Evolutionary conservation across 495 filamentous ascomycete genomes (phyloP).

Genomic region (Talaromyces proteolyticus): DNA sequence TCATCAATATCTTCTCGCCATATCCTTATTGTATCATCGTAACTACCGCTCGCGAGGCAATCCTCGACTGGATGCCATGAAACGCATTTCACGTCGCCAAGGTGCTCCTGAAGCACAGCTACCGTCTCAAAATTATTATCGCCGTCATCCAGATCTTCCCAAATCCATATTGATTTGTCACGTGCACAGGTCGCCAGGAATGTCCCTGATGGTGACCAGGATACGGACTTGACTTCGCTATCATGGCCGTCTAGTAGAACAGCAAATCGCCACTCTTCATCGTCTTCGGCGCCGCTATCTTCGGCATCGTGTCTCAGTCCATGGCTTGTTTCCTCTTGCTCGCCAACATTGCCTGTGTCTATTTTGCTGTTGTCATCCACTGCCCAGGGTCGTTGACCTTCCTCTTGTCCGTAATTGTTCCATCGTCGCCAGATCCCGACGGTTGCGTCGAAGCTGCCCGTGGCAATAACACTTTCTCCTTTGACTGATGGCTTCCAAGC

Average conservation of each 20-base stretch:
- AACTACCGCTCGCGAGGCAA: conserved; percentile 77
- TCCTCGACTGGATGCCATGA: conserved; percentile 82
- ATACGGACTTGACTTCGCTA: conserved; percentile 81
- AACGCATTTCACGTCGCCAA: conserved; percentile 90
- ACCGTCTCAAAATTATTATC: conserved; percentile 96
- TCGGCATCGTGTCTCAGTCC: conserved; percentile 1
- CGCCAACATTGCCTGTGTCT: neutral
- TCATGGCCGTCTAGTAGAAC: conserved; percentile 91
- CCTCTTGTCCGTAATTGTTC: conserved; percentile 36
- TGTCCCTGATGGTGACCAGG: conserved; percentile 74
- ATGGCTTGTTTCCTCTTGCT: conserved; percentile 8
- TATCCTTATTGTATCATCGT: conserved; percentile 84
- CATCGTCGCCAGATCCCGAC: conserved; percentile 81
- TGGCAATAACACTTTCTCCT: conserved; percentile 72
- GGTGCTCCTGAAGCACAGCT: conserved; percentile 89
- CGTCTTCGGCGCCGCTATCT: conserved; percentile 45
- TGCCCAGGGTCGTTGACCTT: conserved; percentile 17
- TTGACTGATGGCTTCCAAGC: conserved; percentile 76
- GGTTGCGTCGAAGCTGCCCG: conserved; percentile 84
- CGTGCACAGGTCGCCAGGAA: conserved; percentile 83
- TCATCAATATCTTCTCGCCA: conserved; percentile 90
- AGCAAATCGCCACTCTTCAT: conserved; percentile 82
- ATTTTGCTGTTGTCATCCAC: conserved; percentile 9
- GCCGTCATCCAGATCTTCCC: conserved; percentile 80
- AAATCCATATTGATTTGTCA: conserved; percentile 97